phyloP scores from a whole-genome alignment of 1,284 basidiomycete genomes.

The Lignosus rhinocerotis region DNA sequence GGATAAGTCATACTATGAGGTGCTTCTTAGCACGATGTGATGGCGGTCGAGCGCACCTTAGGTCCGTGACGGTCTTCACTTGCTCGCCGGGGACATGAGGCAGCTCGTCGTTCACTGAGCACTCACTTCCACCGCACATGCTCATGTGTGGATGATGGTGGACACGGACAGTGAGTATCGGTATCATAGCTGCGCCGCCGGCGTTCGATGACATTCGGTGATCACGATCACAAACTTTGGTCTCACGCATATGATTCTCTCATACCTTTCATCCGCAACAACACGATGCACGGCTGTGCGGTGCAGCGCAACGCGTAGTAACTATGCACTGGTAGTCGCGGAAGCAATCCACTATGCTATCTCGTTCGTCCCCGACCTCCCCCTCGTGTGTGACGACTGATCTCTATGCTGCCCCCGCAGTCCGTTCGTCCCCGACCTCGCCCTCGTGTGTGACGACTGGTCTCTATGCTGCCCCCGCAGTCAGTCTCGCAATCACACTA shows the following conservation, averaged over 20 bases:
- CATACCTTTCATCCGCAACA: not conserved
- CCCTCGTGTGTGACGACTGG: not conserved
- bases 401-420: not conserved
- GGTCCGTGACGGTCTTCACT: not conserved
- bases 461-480: not conserved
- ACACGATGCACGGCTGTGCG: not conserved
- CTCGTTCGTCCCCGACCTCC: not conserved
- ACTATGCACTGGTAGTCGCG: constrained; percentile 1
- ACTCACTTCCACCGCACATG: not conserved
- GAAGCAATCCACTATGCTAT: constrained; percentile 1
- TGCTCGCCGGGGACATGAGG: not conserved
- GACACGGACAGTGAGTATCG: not conserved
- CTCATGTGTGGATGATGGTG: not conserved
- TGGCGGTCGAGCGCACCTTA: not conserved
- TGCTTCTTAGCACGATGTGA: not conserved
- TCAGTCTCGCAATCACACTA: too few species aligned
- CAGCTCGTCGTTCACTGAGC: not conserved
- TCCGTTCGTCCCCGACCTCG: not conserved
- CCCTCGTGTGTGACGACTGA: not conserved
- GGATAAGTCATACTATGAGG: not conserved
- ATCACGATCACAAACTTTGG: constrained; percentile 2
- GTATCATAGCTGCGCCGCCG: not conserved
- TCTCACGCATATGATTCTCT: constrained; percentile 14
- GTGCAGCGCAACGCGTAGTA: not conserved
- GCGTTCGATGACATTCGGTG: constrained; percentile 10